Evolutionary conservation across 2,329 filamentous ascomycete genomes (phyloP), one percentile per base, ranked within the genome.

Genomic region (Paracorniculantispora psalliotae): DNA sequence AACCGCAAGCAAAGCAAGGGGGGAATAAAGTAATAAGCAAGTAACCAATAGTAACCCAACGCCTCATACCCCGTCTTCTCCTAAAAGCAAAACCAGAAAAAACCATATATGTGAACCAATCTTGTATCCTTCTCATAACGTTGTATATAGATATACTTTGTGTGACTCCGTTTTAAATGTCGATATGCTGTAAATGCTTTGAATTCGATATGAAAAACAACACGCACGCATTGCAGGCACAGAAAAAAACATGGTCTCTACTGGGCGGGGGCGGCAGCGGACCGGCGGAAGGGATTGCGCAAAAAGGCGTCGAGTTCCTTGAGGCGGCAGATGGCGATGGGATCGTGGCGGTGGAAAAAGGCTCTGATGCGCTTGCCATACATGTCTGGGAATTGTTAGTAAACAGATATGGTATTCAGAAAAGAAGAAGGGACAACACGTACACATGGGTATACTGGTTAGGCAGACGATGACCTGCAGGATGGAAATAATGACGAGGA

Each of bases 381-480:
- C 15, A 94, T 73, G 71, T 94, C 89, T 92, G 1, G 7, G 28
- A 3, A 44, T 52, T n/a, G 41, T 67, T 48, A 62, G 60, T 33
- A 54, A 10, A 50, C 23, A 7, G 6, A 3, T 21, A 35, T 19
- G 17, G 7, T 6, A 30, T 23, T 25, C 15, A 5, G n/a, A n/a
- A n/a, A n/a, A n/a, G n/a, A n/a, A 25, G 8, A 25, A 23, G 26
- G 62, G 48, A 47, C 30, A 61, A 49, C 25, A 83, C 91, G 81
- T 85, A 96, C 91, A 87, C 79, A 88, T 83, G 1, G 90, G 89
- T 59, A 96, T 80, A 56, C 86, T 91, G 63, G 89, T 70, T 52
- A 88, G 70, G 71, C 91, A 96, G 51, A 96, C 78, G 1, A 79
- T 86, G 0, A 96, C 80, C 74, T 97, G 91, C 19, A 96, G 85